A percentile compares a stretch with the other conserved stretches of the same genome.
phyloP scores from a whole-genome alignment of 495 filamentous ascomycete species.

The Neurospora sp. region DNA sequence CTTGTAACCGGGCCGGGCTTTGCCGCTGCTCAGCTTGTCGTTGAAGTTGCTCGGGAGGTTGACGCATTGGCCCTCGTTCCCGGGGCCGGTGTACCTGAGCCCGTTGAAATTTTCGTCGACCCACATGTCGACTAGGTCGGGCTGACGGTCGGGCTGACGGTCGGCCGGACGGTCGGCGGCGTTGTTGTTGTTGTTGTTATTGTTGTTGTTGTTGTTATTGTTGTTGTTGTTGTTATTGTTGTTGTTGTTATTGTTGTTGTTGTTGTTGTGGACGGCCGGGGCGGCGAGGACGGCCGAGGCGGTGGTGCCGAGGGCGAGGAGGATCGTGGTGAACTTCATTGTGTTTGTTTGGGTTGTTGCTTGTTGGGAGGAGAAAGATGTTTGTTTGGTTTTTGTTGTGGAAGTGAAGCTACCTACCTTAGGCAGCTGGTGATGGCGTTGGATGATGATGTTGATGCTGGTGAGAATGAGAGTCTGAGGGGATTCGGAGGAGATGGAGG shows the following conservation, averaged over 20 bases:
- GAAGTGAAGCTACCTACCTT: background rate
- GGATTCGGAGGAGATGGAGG: background rate
- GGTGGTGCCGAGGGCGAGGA: background rate
- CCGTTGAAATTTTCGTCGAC: slow-evolving; percentile 36
- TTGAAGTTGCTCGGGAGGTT: slow-evolving; percentile 11
- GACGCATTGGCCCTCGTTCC: slow-evolving; percentile 3
- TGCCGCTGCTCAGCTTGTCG: slow-evolving; percentile 4
- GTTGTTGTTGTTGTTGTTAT: too few relatives aligned
- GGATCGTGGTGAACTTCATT: slow-evolving; percentile 11
- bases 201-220: too few relatives aligned
- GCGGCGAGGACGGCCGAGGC: background rate
- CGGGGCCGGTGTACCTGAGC: slow-evolving; percentile 23
- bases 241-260: too few relatives aligned
- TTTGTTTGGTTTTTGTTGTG: background rate
- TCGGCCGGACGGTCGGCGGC: too few relatives aligned
- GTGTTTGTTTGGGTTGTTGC: background rate
- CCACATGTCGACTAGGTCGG: slow-evolving; percentile 10
- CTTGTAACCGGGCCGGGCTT: slow-evolving; percentile 3
- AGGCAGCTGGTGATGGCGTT: background rate
- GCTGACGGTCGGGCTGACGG: too few relatives aligned
- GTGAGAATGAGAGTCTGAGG: background rate
- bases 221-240: too few relatives aligned
- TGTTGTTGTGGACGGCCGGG: too few relatives aligned
- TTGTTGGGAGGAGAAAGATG: background rate
- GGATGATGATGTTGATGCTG: background rate